phyloP scores from a whole-genome alignment of 805 yeast genomes.

The Saccharomycopsis amapae region DNA sequence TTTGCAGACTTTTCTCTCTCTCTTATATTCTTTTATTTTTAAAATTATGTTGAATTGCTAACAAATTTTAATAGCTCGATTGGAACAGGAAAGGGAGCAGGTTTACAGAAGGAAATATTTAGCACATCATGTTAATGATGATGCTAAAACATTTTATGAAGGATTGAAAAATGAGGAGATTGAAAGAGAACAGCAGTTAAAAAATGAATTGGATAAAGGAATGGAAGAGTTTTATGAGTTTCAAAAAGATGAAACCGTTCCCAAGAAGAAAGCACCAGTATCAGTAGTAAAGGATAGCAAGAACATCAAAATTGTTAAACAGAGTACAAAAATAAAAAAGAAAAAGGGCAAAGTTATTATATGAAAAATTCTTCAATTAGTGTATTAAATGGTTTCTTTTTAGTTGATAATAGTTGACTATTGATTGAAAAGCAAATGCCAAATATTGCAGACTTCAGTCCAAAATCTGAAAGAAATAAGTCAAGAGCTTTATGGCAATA shows the following conservation, averaged over 20 bases:
- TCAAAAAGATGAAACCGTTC: not conserved
- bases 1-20: no score
- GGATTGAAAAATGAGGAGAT: conserved; percentile 3
- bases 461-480: no score
- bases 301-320: not conserved
- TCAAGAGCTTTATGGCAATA: no score
- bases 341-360: not conserved
- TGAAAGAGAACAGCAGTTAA: conserved; percentile 1
- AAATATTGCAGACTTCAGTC: no score
- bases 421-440: no score
- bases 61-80: no score
- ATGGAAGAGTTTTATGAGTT: conserved; percentile 2
- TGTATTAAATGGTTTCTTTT: no score
- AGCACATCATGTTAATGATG: conserved; percentile 9
- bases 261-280: not conserved
- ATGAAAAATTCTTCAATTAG: not conserved
- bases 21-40: not conserved
- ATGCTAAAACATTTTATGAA: conserved; percentile 3
- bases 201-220: conserved; percentile 2
- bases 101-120: conserved; percentile 9
- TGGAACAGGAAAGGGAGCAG: conserved; percentile 7
- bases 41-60: not conserved
- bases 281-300: not conserved
- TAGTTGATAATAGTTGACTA: no score
- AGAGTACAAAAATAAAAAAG: conserved; percentile 1